Evolutionary conservation across 2,329 filamentous ascomycete species (phyloP).

Genomic region (Cercospora beticola): DNA sequence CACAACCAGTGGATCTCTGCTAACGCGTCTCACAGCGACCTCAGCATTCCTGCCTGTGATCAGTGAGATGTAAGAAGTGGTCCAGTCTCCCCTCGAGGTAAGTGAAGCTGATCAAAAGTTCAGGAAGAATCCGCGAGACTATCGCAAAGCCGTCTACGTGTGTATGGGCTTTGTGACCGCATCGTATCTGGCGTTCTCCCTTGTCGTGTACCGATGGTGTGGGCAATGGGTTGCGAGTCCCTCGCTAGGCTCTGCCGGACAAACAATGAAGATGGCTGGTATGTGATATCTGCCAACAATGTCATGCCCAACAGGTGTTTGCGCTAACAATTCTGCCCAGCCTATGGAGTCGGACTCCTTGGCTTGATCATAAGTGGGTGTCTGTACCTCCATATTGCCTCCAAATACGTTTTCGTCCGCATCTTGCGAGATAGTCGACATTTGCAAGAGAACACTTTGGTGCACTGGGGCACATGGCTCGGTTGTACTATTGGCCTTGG

Average conservation of each 20-base stretch:
- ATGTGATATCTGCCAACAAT: neutral
- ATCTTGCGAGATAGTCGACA: constrained; percentile 53
- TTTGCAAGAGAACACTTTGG: constrained; percentile 52
- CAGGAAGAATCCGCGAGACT: constrained; percentile 54
- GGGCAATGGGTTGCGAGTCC: constrained; percentile 64
- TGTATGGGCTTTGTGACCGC: constrained; percentile 60
- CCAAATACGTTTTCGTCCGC: constrained; percentile 59
- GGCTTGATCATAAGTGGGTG: constrained; percentile 54
- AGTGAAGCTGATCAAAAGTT: constrained; percentile 29
- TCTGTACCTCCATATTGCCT: constrained; percentile 51
- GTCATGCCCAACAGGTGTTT: neutral
- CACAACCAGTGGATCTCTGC: constrained; percentile 24
- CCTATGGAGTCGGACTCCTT: constrained; percentile 60
- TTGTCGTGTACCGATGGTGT: constrained; percentile 63
- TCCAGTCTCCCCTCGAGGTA: too few species aligned
- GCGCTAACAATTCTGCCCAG: neutral
- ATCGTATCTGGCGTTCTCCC: constrained; percentile 58
- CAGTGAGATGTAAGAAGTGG: constrained; percentile 53
- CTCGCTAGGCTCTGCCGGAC: constrained; percentile 60
- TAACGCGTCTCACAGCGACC: constrained; percentile 40
- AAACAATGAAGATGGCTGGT: constrained; percentile 57
- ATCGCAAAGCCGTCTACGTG: constrained; percentile 59
- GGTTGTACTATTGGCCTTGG: constrained; percentile 46
- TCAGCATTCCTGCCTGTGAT: constrained; percentile 65
- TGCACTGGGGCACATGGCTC: constrained; percentile 56